A percentile compares a stretch with the other conserved stretches of the same genome.
These are phyloP conservation scores for Ustilago tritici DNA, from an alignment of 1,284 basidiomycete genomes.

Conservation along the genomic window DNA sequence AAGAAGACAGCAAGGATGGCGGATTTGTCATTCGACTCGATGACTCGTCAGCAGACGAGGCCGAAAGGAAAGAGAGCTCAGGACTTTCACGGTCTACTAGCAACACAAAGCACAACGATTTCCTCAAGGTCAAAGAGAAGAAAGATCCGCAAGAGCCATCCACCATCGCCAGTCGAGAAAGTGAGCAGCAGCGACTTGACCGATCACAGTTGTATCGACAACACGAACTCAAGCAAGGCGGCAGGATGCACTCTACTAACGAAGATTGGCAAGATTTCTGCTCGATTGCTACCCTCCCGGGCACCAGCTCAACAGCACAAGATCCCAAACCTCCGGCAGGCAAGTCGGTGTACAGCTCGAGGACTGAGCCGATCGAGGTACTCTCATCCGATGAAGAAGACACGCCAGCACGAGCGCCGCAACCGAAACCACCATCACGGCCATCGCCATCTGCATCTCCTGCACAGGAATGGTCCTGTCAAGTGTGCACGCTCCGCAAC, in stretches of 20 bases:
- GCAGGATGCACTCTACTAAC: constrained; percentile 23
- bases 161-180: constrained; percentile 41
- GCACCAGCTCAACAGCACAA: constrained; percentile 10
- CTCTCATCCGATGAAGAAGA: constrained; percentile 36
- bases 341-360: constrained; percentile 3
- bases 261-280: constrained; percentile 50
- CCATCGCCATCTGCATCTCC: not conserved
- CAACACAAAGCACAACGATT: not conserved
- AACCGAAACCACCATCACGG: not conserved
- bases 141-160: constrained; percentile 15
- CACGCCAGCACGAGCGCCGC: not conserved
- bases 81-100: not conserved
- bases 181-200: constrained; percentile 34
- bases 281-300: constrained; percentile 15
- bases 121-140: constrained; percentile 22
- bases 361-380: constrained; percentile 28
- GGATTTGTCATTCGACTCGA: constrained; percentile 33
- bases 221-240: constrained; percentile 43
- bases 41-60: constrained; percentile 25
- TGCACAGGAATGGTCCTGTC: constrained; percentile 29
- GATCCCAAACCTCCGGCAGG: not conserved
- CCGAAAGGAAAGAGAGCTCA: not conserved
- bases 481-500: constrained; percentile 46
- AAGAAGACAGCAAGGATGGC: constrained; percentile 22
- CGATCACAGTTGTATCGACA: constrained; percentile 39